Evolutionary conservation across 2,329 filamentous ascomycete species (phyloP), one percentile per base, ranked within the genome.

Genomic region (Pyrenophora teres): DNA sequence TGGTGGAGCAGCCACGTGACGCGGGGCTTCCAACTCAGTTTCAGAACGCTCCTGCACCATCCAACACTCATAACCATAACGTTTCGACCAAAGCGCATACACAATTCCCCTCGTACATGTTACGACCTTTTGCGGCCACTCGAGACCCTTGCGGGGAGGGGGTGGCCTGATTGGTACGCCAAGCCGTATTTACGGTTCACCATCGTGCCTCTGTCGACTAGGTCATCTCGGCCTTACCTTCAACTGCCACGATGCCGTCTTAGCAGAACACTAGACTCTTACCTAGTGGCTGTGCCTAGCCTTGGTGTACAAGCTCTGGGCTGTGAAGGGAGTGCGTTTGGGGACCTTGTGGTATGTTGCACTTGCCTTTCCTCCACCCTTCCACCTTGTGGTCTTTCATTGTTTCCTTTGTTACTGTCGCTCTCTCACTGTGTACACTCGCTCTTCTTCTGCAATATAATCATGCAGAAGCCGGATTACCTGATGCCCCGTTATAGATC

Each of bases 401-500:
- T 4, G 13, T 21, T n/a, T 35, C 3, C 38, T 48, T 42, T 40
- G 23, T 30, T 30, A 27, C 9, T 12, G 16, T 18, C 32, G 27
- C 44, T 46, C n/a, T 13, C 27, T 46, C 13, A 25, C 23, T 25
- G 21, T 35, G 16, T 18, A 38, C 23, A 35, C 19, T 21, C n/a
- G 19, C 19, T 8, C 12, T 41, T 18, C 19, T 47, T 40, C 30
- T 23, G 44, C 35, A 39, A 18, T 37, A 21, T 2, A 21, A 16
- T 18, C 36, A 13, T 41, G 39, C 38, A 42, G 32, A 21, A 48
- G 25, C 31, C 16, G 9, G 40, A 33, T 35, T 13, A 36, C 40
- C 50, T 59, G 57, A 62, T 56, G 52, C 46, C 51, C 31, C 49
- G 46, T 52, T 46, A 46, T 40, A 63, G 58, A 53, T 54, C 48